phyloP scores from a whole-genome alignment of 2,329 filamentous ascomycete species.

The Camillea tinctor region DNA sequence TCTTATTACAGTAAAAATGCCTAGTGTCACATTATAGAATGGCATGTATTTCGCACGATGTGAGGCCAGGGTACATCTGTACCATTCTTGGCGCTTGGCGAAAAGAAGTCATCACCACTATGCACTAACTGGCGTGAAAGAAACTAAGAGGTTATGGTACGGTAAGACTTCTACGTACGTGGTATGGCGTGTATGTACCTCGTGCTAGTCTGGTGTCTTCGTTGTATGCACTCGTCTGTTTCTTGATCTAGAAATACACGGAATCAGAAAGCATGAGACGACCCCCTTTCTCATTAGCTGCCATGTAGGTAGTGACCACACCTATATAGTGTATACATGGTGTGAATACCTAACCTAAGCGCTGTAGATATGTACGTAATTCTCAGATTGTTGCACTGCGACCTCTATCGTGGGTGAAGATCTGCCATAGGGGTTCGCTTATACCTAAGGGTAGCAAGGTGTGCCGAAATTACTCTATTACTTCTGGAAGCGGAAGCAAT shows the following conservation, averaged over 20 bases:
- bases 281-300: background rate
- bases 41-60: background rate
- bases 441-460: constrained; percentile 1
- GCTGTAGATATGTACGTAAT: background rate
- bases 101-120: background rate
- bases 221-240: background rate
- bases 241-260: background rate
- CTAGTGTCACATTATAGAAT: background rate
- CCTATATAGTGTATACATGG: background rate
- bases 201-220: background rate
- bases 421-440: constrained; percentile 8
- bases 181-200: background rate
- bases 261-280: background rate
- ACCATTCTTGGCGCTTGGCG: background rate
- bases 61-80: background rate
- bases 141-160: background rate
- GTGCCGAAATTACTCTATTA: constrained; percentile 14
- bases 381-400: constrained; percentile 7
- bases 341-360: background rate
- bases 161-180: background rate
- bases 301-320: no score
- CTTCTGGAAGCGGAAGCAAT: constrained; percentile 17
- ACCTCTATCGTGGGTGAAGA: constrained; percentile 2
- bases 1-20: background rate
- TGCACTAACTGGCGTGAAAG: background rate